A percentile compares a stretch with the other conserved stretches of the same genome.
Conservation (phyloP, 1,284 basidiomycete species). For the Heterobasidion irregulare region DNA sequence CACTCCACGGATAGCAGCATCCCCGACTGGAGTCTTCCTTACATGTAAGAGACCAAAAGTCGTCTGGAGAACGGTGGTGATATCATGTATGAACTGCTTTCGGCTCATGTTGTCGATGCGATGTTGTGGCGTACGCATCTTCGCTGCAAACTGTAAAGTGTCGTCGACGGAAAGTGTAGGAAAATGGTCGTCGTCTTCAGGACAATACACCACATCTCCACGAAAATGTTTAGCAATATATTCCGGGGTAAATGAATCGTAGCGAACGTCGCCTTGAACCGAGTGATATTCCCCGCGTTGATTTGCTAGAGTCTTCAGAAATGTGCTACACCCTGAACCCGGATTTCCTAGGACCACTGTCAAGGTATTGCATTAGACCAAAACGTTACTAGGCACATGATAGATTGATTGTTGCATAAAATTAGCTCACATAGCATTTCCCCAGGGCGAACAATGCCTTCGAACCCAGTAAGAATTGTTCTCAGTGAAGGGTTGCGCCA, state of each 20-base stretch:
- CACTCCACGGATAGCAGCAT: slow-evolving; percentile 68
- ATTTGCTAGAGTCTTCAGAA: slow-evolving; percentile 70
- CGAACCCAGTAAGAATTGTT: slow-evolving; percentile 38
- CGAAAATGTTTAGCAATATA: slow-evolving; percentile 47
- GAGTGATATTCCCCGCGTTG: slow-evolving; percentile 51
- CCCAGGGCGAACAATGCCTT: slow-evolving; percentile 44
- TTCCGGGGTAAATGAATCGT: slow-evolving; percentile 53
- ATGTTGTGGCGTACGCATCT: slow-evolving; percentile 29
- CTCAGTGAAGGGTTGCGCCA: slow-evolving; percentile 30
- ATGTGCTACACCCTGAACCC: slow-evolving; percentile 65
- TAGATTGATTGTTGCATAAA: not conserved
- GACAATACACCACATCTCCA: slow-evolving; percentile 62
- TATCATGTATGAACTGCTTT: not conserved
- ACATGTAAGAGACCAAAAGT: slow-evolving; percentile 67
- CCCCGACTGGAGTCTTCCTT: slow-evolving; percentile 56
- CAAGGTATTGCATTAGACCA: not conserved
- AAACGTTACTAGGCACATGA: not conserved
- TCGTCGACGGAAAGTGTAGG: slow-evolving; percentile 66
- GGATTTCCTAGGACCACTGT: slow-evolving; percentile 57
- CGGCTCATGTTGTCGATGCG: not conserved
- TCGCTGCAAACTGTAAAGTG: slow-evolving; percentile 58
- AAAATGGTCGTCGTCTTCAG: slow-evolving; percentile 71
- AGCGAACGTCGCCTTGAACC: slow-evolving; percentile 55
- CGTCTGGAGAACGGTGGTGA: slow-evolving; percentile 42
- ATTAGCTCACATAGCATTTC: slow-evolving; percentile 47